Evolutionary conservation across 2,329 filamentous ascomycete genomes (phyloP).

Genomic region (Sporothrix variecibatus): DNA sequence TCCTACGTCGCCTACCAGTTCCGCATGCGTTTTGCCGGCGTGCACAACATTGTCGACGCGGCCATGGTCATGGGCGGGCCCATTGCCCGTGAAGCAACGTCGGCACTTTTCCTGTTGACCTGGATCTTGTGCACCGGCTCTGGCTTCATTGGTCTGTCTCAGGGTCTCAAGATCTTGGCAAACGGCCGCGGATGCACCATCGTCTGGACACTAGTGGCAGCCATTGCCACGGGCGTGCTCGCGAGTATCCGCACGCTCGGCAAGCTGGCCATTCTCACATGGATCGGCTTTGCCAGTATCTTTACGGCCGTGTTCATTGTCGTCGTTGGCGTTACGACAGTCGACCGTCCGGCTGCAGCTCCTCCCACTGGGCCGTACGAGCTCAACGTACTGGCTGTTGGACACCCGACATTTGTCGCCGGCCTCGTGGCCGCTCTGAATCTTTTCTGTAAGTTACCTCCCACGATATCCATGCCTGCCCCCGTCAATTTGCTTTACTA

Average conservation of each 20-base stretch:
- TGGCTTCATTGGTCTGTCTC: constrained; percentile 23
- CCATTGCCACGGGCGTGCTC: constrained; percentile 49
- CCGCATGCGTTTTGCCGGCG: constrained; percentile 42
- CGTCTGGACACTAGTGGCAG: constrained; percentile 57
- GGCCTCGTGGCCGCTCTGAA: constrained; percentile 34
- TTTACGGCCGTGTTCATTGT: constrained; percentile 61
- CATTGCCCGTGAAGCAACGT: constrained; percentile 50
- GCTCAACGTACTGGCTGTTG: constrained; percentile 49
- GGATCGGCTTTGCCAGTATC: constrained; percentile 60
- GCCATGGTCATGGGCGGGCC: constrained; percentile 56
- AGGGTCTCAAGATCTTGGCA: constrained; percentile 61
- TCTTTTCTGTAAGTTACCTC: constrained; percentile 34
- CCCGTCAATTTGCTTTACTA: too few species aligned
- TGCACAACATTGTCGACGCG: constrained; percentile 55
- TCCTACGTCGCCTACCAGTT: constrained; percentile 46
- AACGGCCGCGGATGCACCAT: constrained; percentile 61
- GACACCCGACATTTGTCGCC: constrained; percentile 48
- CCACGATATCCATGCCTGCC: too few species aligned
- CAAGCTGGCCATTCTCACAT: constrained; percentile 64
- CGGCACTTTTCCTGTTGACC: constrained; percentile 18
- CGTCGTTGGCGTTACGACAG: constrained; percentile 53
- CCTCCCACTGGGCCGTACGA: constrained; percentile 44
- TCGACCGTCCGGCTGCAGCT: constrained; percentile 57
- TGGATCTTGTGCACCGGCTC: constrained; percentile 24
- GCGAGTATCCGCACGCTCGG: constrained; percentile 60